Base-by-base conservation (phyloP, 2,329 filamentous ascomycete species). In the Fusarium tupiense region DNA sequence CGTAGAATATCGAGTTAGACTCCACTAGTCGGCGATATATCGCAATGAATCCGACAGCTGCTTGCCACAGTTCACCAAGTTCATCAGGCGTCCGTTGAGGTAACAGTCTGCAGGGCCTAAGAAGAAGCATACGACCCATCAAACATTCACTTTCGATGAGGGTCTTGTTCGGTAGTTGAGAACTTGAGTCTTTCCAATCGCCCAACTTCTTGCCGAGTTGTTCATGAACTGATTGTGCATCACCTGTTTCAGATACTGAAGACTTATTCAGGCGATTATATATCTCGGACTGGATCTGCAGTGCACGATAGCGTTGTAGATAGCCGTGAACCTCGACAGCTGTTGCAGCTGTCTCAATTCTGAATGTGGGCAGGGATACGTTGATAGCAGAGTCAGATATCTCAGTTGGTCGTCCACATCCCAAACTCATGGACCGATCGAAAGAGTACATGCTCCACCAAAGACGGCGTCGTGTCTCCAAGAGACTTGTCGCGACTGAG, bases 391-490 rank as follows among this genome's bases (percentile, higher is more conserved):
- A 64, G 12, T 69, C 66, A 4, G 66, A 69, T n/a, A 69, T 69
- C 16, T 69, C 66, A 0, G 66, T 69, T 1, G 66, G 66, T 0
- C 66, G 57, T 11, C 66, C 64, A 16, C 66, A 69, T 3, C 66
- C 66, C 6, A 69, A 38, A 20, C 66, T 69, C 64, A 69, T 69
- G 3, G 66, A 69, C 3, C 66, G 43, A 3, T 69, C 66, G 6
- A 69, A 69, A 1, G 66, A 54, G 20, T 69, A 69, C 14, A 63
- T 29, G 2, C 66, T 69, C 64, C 66, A 69, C 66, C 64, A 69
- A 0, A 69, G 26, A 10, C 66, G 66, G 2, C 64, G 64, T 1
- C 66, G 10, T 24, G 66, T 69, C 12, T 69, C 64, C 7, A 69
- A 3, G 1, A 69, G 35, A 12, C 66, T 69, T 0, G 31, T 47